Evolutionary conservation across 78 protist genomes (phyloP), one percentile per base, ranked within the genome.

Genomic region (Emiliania huxleyi): DNA sequence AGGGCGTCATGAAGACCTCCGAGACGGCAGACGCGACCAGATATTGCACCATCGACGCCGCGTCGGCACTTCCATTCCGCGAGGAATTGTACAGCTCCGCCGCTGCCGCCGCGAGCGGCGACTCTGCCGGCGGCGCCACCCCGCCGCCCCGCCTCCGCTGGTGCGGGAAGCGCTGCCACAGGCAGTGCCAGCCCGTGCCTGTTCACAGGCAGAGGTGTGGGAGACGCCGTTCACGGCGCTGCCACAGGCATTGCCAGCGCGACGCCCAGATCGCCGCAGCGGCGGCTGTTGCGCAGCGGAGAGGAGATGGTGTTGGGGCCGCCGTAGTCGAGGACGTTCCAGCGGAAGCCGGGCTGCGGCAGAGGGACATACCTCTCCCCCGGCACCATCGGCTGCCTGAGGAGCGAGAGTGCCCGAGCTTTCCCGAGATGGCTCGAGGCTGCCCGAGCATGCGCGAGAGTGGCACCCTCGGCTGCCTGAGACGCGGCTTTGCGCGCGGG

Each of bases 161-260:
- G 11, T 5, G 81, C 42, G 81, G 81, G 81, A 71, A 71, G 35
- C 81, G 81, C 81, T 71, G 81, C 81, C 81, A 71, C 5, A 71
- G 42, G 81, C 81, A 71, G 42, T 71, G 81, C 81, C 81, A 71
- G 5, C 40, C 81, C 45, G 81, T 19, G 19, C 81, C 40, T 22
- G 1, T 22, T 35, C 81, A n/a, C n/a, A n/a, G n/a, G n/a, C n/a
- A n/a, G n/a, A n/a, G n/a, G n/a, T n/a, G n/a, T n/a, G n/a, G n/a
- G n/a, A n/a, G n/a, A n/a, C n/a, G n/a, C n/a, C n/a, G n/a, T n/a
- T n/a, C n/a, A n/a, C n/a, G n/a, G 35, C 81, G 81, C 81, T 71
- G 81, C 81, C 81, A 71, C 5, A 71, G 42, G 81, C 81, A 71
- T 1, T 71, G 81, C 81, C 81, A 71, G 5, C 40, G 40, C 45